These are phyloP conservation scores for Trematosphaeria pertusa DNA, from an alignment of 2,329 filamentous ascomycete species.

Conservation along the genomic window DNA sequence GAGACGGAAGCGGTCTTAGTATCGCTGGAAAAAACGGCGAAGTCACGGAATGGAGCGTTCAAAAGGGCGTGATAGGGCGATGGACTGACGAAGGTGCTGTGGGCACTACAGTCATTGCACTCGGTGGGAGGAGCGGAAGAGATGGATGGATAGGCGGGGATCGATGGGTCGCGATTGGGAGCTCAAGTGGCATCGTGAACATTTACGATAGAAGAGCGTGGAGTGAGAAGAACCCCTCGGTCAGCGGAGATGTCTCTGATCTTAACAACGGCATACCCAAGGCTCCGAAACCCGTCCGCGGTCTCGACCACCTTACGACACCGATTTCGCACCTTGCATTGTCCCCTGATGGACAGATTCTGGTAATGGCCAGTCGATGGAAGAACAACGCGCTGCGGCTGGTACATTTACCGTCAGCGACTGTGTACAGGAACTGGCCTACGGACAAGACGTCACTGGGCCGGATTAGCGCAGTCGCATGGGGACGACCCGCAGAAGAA, in stretches of 20 bases:
- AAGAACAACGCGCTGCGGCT: constrained; percentile 88
- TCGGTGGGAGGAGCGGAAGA: constrained; percentile 73
- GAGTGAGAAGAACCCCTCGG: constrained; percentile 44
- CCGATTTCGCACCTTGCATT: constrained; percentile 81
- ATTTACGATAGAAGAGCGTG: constrained; percentile 84
- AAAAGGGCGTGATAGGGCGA: constrained; percentile 72
- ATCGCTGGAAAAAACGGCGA: constrained; percentile 87
- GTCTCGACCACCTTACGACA: constrained; percentile 86
- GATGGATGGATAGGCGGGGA: constrained; percentile 73
- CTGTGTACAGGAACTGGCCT: constrained; percentile 96
- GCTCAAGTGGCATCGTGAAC: constrained; percentile 86
- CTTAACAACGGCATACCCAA: constrained; percentile 62
- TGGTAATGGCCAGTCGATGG: constrained; percentile 84
- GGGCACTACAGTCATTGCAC: constrained; percentile 79
- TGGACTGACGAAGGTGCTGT: constrained; percentile 93
- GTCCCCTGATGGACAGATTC: constrained; percentile 85
- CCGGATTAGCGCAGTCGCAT: constrained; percentile 69
- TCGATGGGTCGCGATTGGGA: constrained; percentile 88
- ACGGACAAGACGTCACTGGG: constrained; percentile 89
- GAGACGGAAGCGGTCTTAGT: constrained; percentile 78
- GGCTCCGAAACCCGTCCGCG: constrained; percentile 73
- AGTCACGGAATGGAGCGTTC: constrained; percentile 85
- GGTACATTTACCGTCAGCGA: constrained; percentile 89
- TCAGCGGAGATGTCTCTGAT: constrained; percentile 24
- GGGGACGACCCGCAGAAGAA: constrained; percentile 52